Percentiles rank a stretch among this genome's conserved stretches.
These are phyloP conservation scores for Symbiodinium natans DNA, from an alignment of 73 alveolate species.

Conservation along the genomic window DNA sequence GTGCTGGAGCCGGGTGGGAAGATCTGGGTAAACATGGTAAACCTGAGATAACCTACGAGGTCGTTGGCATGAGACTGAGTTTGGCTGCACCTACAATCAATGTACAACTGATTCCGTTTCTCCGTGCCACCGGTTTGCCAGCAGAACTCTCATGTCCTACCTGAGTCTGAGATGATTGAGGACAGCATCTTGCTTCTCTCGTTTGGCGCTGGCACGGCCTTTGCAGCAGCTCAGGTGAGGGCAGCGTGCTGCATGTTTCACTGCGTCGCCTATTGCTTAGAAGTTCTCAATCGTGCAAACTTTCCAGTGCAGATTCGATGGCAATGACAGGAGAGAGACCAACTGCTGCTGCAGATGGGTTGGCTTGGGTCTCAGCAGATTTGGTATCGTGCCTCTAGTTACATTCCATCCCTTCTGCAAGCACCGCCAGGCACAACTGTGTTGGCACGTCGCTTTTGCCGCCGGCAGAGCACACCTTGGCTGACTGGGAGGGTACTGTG, in stretches of 20 bases:
- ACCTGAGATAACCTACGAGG: neutral
- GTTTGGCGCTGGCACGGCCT: conserved; percentile 67
- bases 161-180: too few species aligned
- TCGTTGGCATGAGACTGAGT: neutral
- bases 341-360: conserved; percentile 87
- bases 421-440: conserved; percentile 64
- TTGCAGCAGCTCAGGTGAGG: conserved; percentile 53
- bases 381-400: too few species aligned
- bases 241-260: neutral
- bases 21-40: neutral
- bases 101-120: neutral
- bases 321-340: conserved; percentile 52
- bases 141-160: neutral
- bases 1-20: conserved; percentile 35
- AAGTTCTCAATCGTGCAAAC: neutral
- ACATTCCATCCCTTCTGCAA: too few species aligned
- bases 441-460: conserved; percentile 79
- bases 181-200: conserved; percentile 63
- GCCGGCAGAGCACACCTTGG: conserved; percentile 67
- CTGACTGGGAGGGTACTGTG: conserved; percentile 88
- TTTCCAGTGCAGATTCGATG: neutral
- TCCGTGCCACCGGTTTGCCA: neutral
- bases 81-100: neutral
- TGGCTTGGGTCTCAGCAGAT: neutral
- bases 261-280: too few species aligned